These are phyloP conservation scores for Agastache rugosa DNA, from an alignment of 257 asterid genomes.

Conservation along the genomic window DNA sequence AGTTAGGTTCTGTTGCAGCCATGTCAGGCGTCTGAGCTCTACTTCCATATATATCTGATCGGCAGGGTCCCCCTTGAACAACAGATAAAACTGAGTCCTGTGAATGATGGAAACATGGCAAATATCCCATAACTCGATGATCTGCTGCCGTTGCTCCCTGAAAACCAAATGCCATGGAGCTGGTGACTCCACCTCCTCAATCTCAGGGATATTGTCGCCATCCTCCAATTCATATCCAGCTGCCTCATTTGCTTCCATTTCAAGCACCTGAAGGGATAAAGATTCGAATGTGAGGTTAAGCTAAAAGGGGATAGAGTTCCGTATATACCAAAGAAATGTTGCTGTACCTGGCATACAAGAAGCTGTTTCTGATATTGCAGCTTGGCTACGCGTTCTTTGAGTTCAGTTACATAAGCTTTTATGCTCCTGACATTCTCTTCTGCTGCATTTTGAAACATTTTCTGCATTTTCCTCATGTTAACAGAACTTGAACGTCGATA, in stretches of 20 bases:
- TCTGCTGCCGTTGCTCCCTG: slow-evolving; percentile 81
- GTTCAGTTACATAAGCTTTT: slow-evolving; percentile 89
- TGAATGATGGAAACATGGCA: slow-evolving; percentile 90
- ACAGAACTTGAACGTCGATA: slow-evolving; percentile 92
- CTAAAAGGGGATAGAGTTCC: neutral
- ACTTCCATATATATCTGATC: slow-evolving; percentile 95
- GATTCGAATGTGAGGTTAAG: neutral
- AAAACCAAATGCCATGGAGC: slow-evolving; percentile 73
- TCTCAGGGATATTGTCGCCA: slow-evolving; percentile 51
- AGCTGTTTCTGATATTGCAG: slow-evolving; percentile 97
- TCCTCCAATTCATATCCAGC: slow-evolving; percentile 83
- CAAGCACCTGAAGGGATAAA: slow-evolving; percentile 69
- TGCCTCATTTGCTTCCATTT: slow-evolving; percentile 92
- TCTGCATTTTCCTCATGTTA: slow-evolving; percentile 95
- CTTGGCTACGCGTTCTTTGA: slow-evolving; percentile 97
- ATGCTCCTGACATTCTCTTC: slow-evolving; percentile 98
- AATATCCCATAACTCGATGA: slow-evolving; percentile 89
- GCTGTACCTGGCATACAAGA: slow-evolving; percentile 90
- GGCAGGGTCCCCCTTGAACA: slow-evolving; percentile 86
- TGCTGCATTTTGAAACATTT: slow-evolving; percentile 97
- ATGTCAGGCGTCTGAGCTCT: slow-evolving; percentile 85
- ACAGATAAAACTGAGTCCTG: slow-evolving; percentile 84
- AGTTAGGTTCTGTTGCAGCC: slow-evolving; percentile 85
- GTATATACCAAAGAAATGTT: neutral
- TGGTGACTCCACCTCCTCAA: slow-evolving; percentile 75